Evolutionary conservation across 768 basidiomycete species (phyloP).

Genomic region (Pulveroboletus sp.): DNA sequence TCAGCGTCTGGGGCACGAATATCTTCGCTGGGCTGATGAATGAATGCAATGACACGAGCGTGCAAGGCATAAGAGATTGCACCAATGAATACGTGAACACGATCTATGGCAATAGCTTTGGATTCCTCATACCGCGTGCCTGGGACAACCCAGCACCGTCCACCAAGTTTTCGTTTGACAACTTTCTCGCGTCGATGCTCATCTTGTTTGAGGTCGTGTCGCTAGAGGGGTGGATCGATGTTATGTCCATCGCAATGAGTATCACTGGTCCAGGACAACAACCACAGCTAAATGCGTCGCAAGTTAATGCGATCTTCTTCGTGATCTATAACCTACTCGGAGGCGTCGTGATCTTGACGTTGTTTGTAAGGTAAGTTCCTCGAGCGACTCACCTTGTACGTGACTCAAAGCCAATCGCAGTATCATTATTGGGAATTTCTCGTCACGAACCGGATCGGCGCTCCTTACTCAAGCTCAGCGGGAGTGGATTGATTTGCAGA

Average conservation of each 20-base stretch:
- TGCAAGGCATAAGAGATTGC: constrained; percentile 57
- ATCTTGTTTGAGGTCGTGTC: constrained; percentile 97
- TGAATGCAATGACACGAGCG: constrained; percentile 67
- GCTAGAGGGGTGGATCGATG: constrained; percentile 95
- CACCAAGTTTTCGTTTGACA: constrained; percentile 86
- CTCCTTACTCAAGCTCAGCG: constrained; percentile 81
- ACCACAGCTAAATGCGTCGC: constrained; percentile 65
- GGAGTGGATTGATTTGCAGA: constrained; percentile 92
- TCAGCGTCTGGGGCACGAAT: constrained; percentile 90
- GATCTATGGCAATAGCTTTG: constrained; percentile 55
- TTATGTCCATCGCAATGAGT: constrained; percentile 74
- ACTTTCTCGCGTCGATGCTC: constrained; percentile 73
- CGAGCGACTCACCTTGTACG: neutral
- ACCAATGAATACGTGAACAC: constrained; percentile 67
- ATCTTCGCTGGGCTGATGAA: constrained; percentile 86
- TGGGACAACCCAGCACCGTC: constrained; percentile 86
- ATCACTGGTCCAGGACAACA: constrained; percentile 69
- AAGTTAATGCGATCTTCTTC: constrained; percentile 87
- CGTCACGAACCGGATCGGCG: constrained; percentile 78
- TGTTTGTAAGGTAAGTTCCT: constrained; percentile 73
- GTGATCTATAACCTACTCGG: constrained; percentile 89
- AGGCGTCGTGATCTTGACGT: constrained; percentile 81
- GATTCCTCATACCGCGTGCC: constrained; percentile 75
- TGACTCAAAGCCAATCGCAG: constrained; percentile 38
- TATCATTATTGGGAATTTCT: constrained; percentile 95